These are phyloP conservation scores for Tieghemostelium lacteum DNA, from an alignment of 78 protist genomes.

Conservation along the genomic window DNA sequence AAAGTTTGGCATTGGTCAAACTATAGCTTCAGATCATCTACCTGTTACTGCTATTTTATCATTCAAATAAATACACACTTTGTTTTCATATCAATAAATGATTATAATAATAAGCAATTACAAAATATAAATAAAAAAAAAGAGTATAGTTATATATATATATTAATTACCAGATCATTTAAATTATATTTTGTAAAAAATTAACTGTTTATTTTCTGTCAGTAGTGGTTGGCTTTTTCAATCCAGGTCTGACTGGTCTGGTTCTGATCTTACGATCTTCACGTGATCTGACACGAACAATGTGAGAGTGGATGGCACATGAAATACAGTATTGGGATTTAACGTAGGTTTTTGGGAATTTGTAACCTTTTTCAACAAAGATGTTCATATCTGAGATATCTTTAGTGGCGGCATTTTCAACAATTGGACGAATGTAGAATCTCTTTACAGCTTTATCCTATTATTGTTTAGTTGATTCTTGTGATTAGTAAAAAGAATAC, in stretches of 20 bases:
- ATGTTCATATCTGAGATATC: slow-evolving; percentile 95
- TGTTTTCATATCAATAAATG: too few species aligned
- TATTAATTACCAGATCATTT: too few species aligned
- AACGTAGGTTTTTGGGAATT: slow-evolving; percentile 97
- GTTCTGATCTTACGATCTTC: slow-evolving; percentile 80
- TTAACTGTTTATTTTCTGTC: too few species aligned
- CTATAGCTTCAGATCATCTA: slow-evolving; percentile 33
- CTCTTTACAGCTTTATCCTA: slow-evolving; percentile 98
- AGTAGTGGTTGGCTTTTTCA: too few species aligned
- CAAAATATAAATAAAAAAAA: too few species aligned
- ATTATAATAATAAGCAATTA: too few species aligned
- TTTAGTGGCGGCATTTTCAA: slow-evolving; percentile 95
- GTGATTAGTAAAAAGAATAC: too few species aligned
- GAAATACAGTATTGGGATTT: slow-evolving; percentile 98
- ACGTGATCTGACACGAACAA: slow-evolving; percentile 96
- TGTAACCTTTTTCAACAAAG: slow-evolving; percentile 85
- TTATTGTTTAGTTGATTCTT: too few species aligned
- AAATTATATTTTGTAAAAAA: too few species aligned
- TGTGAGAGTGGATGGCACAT: slow-evolving; percentile 98
- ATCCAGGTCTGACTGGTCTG: slow-evolving; percentile 73
- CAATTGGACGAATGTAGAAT: slow-evolving; percentile 96
- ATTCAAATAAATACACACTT: neutral
- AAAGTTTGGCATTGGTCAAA: neutral
- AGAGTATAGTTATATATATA: too few species aligned
- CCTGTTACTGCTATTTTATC: slow-evolving; percentile 26